Percentiles rank a stretch among this genome's conserved stretches.
Evolutionary conservation across 139 green algal genomes (phyloP).

Genomic region (Diplosphaera chodatii): DNA sequence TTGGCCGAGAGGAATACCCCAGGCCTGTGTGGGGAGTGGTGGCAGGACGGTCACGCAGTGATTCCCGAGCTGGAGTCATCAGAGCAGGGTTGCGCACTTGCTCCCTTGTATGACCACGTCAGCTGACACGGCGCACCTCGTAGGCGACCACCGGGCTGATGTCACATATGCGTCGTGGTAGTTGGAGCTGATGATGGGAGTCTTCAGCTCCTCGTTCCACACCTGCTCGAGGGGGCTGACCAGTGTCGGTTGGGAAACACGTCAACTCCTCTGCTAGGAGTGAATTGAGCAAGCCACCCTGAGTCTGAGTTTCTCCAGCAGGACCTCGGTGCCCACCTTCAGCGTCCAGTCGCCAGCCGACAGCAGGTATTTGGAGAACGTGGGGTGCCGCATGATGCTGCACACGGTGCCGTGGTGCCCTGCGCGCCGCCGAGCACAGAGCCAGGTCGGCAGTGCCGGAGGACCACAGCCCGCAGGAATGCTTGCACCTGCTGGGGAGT

Average conservation of each 20-base stretch:
- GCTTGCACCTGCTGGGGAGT: too few relatives aligned
- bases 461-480: too few relatives aligned
- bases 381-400: conserved; percentile 74
- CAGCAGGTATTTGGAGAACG: conserved; percentile 91
- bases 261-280: too few relatives aligned
- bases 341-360: conserved; percentile 86
- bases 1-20: conserved; percentile 83
- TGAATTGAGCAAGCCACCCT: too few relatives aligned
- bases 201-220: conserved; percentile 89
- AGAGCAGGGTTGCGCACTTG: too few relatives aligned
- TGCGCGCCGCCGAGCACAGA: background rate
- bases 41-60: background rate
- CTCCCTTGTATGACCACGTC: too few relatives aligned
- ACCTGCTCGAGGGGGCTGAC: too few relatives aligned
- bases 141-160: conserved; percentile 71
- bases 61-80: too few relatives aligned
- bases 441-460: too few relatives aligned
- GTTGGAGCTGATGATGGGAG: conserved; percentile 77
- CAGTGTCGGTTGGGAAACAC: too few relatives aligned
- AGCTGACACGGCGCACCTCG: conserved; percentile 28
- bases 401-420: conserved; percentile 83
- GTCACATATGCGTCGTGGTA: conserved; percentile 77
- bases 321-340: conserved; percentile 87
- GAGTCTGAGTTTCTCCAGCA: too few relatives aligned
- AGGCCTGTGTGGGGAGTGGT: conserved; percentile 47